Evolutionary conservation across 208 protist species (phyloP).

Genomic region (Entamoeba invadens): DNA sequence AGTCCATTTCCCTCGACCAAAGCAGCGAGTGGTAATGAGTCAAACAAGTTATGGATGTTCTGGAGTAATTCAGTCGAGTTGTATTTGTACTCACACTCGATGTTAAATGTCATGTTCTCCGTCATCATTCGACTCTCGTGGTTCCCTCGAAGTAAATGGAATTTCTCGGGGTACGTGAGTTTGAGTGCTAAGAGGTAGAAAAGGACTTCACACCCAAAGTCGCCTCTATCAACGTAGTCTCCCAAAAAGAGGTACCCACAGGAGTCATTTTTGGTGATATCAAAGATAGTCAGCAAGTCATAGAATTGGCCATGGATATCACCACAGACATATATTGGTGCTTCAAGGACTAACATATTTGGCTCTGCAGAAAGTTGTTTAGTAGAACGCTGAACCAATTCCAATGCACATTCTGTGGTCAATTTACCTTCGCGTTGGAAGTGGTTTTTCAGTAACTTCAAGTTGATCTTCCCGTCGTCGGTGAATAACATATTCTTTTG

Average conservation of each 20-base stretch:
- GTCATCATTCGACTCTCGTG: conserved; percentile 25
- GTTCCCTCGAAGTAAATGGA: conserved; percentile 33
- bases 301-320: conserved; percentile 34
- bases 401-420: no score
- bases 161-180: background rate
- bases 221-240: conserved; percentile 33
- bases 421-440: background rate
- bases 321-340: background rate
- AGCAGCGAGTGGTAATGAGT: conserved; percentile 53
- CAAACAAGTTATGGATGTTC: conserved; percentile 57
- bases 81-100: conserved; percentile 73
- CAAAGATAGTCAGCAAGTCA: conserved; percentile 21
- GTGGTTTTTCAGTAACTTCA: background rate
- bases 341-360: background rate
- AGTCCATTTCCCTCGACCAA: conserved; percentile 23
- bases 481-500: background rate
- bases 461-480: background rate
- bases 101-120: conserved; percentile 60
- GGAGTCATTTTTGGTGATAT: background rate
- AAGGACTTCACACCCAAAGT: conserved; percentile 19
- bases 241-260: conserved; percentile 26
- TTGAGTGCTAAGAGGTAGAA: conserved; percentile 20
- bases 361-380: background rate
- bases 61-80: conserved; percentile 48
- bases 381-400: background rate